Base-by-base conservation (phyloP, 257 asterid species). In the Solanum appendiculatum region DNA sequence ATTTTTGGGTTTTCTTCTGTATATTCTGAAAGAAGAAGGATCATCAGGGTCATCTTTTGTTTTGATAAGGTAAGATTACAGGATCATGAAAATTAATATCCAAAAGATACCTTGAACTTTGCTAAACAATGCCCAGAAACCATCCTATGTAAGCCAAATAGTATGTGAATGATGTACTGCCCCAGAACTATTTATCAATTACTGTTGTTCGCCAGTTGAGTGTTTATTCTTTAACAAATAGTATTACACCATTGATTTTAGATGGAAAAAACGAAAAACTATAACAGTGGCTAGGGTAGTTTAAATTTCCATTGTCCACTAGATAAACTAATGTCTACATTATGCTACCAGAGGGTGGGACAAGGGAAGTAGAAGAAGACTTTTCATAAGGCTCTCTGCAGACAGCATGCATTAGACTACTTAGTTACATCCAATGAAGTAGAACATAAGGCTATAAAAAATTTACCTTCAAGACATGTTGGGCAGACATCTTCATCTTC, bases 401-500 rank as follows among this genome's bases (percentile, higher is more conserved):
- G 39, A 46, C 5, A 40, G 40, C 39, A 46, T 27, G 84, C 42
- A 80, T 46, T 20, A 46, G 37, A 46, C 84, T 29, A 80, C 84
- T 78, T 42, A 27, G 40, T 46, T 46, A 29, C 64, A 46, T 80
- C 84, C 84, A 15, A 46, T 27, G 42, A 80, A 18, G 39, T 27
- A 42, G 60, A 14, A 9, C 84, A 80, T 33, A 46, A 44, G 36
- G 42, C 21, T 48, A 56, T 23, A 81, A 81, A 27, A 80, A 2
- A 2, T 7, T 58, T 87, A 95, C 99, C 99, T 88, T 96, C 99
- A 89, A 96, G 98, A 90, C 99, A 96, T 31, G 99, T 96, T 44
- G 99, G 99, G 89, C 99, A 96, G 82, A 94, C 96, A 91, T 96
- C 99, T 89, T 96, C 99, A 85, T 95, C 99, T 73, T 95, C 98